Conservation (phyloP, 495 filamentous ascomycete species). For the Aspergillus cristatus region DNA sequence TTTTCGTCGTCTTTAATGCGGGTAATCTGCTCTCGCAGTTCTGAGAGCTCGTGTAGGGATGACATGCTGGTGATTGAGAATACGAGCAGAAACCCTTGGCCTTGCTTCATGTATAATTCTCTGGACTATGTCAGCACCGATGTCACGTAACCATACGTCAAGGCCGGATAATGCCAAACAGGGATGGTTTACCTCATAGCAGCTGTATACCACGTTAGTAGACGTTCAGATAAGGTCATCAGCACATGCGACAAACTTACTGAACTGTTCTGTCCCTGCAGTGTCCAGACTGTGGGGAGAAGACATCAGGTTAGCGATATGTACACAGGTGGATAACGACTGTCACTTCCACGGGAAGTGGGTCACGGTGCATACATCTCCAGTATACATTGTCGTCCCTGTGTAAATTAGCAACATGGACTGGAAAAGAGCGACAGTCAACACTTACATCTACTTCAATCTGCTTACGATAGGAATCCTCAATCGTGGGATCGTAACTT, state of each 20-base stretch:
- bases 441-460: conserved; percentile 86
- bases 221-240: too few species aligned
- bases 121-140: conserved; percentile 32
- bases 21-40: conserved; percentile 90
- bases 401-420: conserved; percentile 14
- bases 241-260: conserved; percentile 42
- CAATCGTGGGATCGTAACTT: conserved; percentile 96
- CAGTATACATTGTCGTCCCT: conserved; percentile 93
- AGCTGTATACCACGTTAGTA: conserved; percentile 37
- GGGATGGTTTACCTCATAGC: conserved; percentile 54
- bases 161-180: conserved; percentile 2
- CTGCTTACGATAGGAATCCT: conserved; percentile 94
- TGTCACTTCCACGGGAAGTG: too few species aligned
- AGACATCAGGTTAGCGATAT: conserved; percentile 4
- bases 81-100: conserved; percentile 94
- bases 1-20: conserved; percentile 92
- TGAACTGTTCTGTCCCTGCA: conserved; percentile 97
- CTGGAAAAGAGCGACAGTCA: conserved; percentile 13
- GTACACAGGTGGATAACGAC: background rate
- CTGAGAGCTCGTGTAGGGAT: conserved; percentile 76
- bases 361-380: conserved; percentile 65
- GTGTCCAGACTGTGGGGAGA: conserved; percentile 71
- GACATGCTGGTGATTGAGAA: conserved; percentile 90
- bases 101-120: conserved; percentile 94
- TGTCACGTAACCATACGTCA: too few species aligned